Percentiles rank a stretch among this genome's conserved stretches.
Conservation (phyloP, 208 protist species). For the Leishmania arabica region DNA sequence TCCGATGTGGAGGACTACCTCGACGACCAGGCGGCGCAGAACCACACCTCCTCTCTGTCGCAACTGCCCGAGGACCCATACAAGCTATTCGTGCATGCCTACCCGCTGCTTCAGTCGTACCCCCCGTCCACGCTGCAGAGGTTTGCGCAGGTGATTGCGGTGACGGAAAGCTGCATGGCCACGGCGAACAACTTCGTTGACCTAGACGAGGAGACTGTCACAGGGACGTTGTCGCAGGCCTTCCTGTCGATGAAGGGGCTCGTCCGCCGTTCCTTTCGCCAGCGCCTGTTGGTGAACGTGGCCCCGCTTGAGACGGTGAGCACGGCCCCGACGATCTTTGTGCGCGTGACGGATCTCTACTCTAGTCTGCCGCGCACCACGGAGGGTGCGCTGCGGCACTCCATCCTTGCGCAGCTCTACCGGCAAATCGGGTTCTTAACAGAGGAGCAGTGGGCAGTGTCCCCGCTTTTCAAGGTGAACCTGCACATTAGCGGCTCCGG, state of each 20-base stretch:
- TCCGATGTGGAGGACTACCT: conserved; percentile 71
- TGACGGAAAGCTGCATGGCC: conserved; percentile 90
- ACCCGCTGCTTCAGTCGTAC: conserved; percentile 52
- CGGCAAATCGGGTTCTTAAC: conserved; percentile 84
- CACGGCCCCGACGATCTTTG: conserved; percentile 54
- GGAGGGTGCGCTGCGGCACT: conserved; percentile 79
- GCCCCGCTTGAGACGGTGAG: conserved; percentile 52
- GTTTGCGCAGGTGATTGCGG: conserved; percentile 70
- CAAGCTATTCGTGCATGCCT: conserved; percentile 44
- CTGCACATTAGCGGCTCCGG: conserved; percentile 77
- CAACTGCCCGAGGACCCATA: conserved; percentile 31
- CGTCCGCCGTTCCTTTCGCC: conserved; percentile 78
- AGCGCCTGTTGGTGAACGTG: conserved; percentile 75
- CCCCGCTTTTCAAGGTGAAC: conserved; percentile 85
- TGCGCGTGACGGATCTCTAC: conserved; percentile 77
- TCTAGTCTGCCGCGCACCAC: conserved; percentile 72
- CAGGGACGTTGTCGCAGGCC: conserved; percentile 60
- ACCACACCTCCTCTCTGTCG: conserved; percentile 25
- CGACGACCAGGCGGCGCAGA: conserved; percentile 22
- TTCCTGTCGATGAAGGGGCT: conserved; percentile 87
- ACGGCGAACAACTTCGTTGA: conserved; percentile 87
- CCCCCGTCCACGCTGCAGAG: conserved; percentile 34
- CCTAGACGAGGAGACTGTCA: conserved; percentile 74
- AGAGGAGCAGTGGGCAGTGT: conserved; percentile 56
- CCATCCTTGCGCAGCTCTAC: conserved; percentile 85